Base-by-base conservation (phyloP, 2,329 filamentous ascomycete species). In the Trichoderma polysporum region DNA sequence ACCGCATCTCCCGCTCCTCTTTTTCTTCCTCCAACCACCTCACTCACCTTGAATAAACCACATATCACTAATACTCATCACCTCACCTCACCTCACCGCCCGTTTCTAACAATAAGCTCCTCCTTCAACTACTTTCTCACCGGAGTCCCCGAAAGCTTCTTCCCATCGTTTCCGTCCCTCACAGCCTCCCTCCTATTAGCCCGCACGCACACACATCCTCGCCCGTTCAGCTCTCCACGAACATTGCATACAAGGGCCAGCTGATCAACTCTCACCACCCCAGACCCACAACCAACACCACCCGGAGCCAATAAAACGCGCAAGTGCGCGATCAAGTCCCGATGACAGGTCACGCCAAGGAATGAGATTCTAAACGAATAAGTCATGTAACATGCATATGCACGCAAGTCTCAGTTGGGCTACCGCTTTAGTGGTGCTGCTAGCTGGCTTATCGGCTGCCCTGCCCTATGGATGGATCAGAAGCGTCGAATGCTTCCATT, bases 291-390 rank as follows among this genome's bases (percentile, higher is more conserved):
- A 8, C 35, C 49, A 62, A 15, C 33, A 39, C 59, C 59, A 33
- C 27, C 58, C 33, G 22, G 31, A 41, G 8, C 47, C 59, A 62
- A 62, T 62, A 62, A 53, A 39, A 29, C 54, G 59, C 47, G 45
- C 59, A 52, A 52, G 27, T 27, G 33, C 27, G 22, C 59, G 59
- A 62, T 62, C 59, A 53, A 33, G 19, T 45, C 37, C 59, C 49
- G n/a, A 62, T 62, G 59, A 62, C 25, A 53, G 59, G 27, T 33
- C 59, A 53, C 59, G 49, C 35, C 59, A 62, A 62, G 57, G 33
- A 52, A 52, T 52, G 41, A 47, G 17, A 39, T 29, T 31, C 39
- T 52, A 62, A 39, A 47, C 17, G 47, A 19, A 47, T 25, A 62
- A 62, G 49, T 62, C 59, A 53, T 62, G 45, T n/a, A n/a, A 37